phyloP scores from a whole-genome alignment of 768 basidiomycete species.

The Psilocybe sp. region DNA sequence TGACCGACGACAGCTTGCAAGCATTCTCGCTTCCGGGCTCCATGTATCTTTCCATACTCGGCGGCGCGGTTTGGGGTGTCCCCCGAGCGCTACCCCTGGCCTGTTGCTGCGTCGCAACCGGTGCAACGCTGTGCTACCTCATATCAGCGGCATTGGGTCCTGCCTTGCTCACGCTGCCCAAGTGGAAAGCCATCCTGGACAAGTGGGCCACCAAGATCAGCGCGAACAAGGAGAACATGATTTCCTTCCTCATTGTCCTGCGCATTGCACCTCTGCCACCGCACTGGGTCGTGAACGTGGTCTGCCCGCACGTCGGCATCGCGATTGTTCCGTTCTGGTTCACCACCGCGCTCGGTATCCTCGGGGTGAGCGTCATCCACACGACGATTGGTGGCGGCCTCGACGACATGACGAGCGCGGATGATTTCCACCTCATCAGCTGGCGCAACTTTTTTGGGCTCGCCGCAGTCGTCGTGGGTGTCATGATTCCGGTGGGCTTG shows the following conservation, averaged over 20 bases:
- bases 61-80: slow-evolving; percentile 94
- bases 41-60: slow-evolving; percentile 97
- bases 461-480: slow-evolving; percentile 82
- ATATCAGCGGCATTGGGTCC: slow-evolving; percentile 92
- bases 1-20: slow-evolving; percentile 61
- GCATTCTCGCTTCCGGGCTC: slow-evolving; percentile 96
- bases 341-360: slow-evolving; percentile 85
- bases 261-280: slow-evolving; percentile 93
- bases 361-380: slow-evolving; percentile 91
- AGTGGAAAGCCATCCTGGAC: slow-evolving; percentile 80
- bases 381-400: slow-evolving; percentile 91
- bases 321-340: slow-evolving; percentile 83
- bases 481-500: slow-evolving; percentile 89
- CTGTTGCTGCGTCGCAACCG: slow-evolving; percentile 88
- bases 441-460: slow-evolving; percentile 88
- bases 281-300: slow-evolving; percentile 93
- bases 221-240: slow-evolving; percentile 77
- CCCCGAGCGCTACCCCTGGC: slow-evolving; percentile 83
- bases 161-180: slow-evolving; percentile 82
- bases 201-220: slow-evolving; percentile 78
- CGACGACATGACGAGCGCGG: slow-evolving; percentile 92
- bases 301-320: slow-evolving; percentile 92
- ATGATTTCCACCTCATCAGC: slow-evolving; percentile 91
- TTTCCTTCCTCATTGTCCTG: slow-evolving; percentile 92
- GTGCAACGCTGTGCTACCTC: slow-evolving; percentile 89